These are phyloP conservation scores for Waltiozyma sp. DNA, from an alignment of 1,139 yeast genomes.

Conservation along the genomic window DNA sequence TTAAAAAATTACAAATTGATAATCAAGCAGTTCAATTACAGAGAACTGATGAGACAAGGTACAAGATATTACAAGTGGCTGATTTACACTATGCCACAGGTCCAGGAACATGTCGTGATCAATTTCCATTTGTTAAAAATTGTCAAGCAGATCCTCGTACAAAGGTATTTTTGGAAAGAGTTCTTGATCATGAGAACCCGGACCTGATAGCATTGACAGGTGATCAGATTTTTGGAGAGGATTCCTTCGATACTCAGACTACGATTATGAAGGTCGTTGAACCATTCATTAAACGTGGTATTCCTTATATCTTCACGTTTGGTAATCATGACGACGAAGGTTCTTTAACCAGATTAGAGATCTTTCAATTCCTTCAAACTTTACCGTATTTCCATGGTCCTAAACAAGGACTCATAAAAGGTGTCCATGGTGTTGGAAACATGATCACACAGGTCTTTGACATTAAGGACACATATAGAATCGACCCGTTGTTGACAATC, in stretches of 20 bases:
- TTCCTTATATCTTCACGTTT: conserved; percentile 74
- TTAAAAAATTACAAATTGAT: conserved; percentile 14
- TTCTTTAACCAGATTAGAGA: conserved; percentile 42
- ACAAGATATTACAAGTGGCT: conserved; percentile 75
- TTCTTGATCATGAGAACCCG: conserved; percentile 65
- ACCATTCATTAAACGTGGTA: conserved; percentile 52
- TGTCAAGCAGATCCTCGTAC: conserved; percentile 79
- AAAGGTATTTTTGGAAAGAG: conserved; percentile 43
- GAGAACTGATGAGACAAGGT: conserved; percentile 34
- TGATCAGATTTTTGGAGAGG: conserved; percentile 68
- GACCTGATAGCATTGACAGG: conserved; percentile 80
- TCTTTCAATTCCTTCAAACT: conserved; percentile 42
- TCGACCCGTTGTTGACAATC: conserved; percentile 35
- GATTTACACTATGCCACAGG: conserved; percentile 82
- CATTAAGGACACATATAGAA: conserved; percentile 23
- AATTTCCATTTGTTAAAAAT: conserved; percentile 40
- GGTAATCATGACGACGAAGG: conserved; percentile 78
- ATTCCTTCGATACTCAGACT: conserved; percentile 66
- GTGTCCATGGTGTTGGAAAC: conserved; percentile 72
- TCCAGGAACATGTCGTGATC: conserved; percentile 66
- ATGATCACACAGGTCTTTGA: conserved; percentile 46
- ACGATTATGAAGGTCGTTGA: conserved; percentile 61
- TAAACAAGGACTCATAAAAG: conserved; percentile 17
- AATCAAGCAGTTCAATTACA: conserved; percentile 17
- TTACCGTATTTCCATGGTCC: conserved; percentile 65